Conservation (phyloP, 139 green algal species). For the Micractinium conductrix region DNA sequence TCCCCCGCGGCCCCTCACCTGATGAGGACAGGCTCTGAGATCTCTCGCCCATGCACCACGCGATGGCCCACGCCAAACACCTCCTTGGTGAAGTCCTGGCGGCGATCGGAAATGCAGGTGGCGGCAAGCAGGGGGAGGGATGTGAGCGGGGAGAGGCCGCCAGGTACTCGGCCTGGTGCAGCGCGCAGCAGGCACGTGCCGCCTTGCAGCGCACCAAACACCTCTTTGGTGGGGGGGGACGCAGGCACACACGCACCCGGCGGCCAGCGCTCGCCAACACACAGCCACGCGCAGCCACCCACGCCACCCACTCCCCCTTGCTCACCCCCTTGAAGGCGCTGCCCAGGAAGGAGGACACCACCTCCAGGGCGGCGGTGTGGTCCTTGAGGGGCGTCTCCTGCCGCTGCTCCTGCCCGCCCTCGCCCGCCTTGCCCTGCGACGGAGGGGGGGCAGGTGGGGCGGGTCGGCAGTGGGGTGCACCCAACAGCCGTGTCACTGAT, state of each 20-base stretch:
- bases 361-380: conserved; percentile 62
- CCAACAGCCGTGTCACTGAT: no score
- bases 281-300: not conserved
- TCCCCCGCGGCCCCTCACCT: not conserved
- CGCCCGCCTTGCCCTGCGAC: conserved; percentile 20
- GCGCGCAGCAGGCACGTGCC: no score
- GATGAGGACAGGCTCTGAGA: conserved; percentile 68
- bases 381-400: conserved; percentile 47
- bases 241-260: no score
- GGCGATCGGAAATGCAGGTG: no score
- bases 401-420: not conserved
- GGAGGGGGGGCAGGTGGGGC: no score
- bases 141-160: no score
- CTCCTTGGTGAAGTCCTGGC: conserved; percentile 48
- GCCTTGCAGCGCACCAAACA: no score
- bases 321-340: conserved; percentile 5
- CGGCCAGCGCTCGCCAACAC: no score
- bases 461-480: no score
- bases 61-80: conserved; percentile 70
- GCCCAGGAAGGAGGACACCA: conserved; percentile 54
- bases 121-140: not conserved
- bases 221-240: no score
- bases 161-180: no score
- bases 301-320: not conserved
- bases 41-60: conserved; percentile 85